Evolutionary conservation across 495 filamentous ascomycete species (phyloP).

Genomic region (Saxispiralis lemnorum): DNA sequence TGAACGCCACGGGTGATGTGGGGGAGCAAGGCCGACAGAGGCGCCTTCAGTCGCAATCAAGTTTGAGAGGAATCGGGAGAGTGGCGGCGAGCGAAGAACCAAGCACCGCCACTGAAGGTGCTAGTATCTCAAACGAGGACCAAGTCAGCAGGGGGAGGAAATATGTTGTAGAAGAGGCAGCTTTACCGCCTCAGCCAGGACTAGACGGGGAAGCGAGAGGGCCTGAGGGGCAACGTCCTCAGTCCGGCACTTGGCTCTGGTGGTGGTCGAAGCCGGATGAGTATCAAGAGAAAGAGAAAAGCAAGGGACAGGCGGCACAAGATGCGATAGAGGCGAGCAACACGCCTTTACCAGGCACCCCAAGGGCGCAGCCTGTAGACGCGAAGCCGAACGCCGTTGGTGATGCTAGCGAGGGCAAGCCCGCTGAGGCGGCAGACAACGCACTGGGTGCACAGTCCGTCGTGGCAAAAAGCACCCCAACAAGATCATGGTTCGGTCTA

Average conservation of each 20-base stretch:
- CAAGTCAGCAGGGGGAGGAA: no score
- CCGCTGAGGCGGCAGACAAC: neutral
- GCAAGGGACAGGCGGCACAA: slow-evolving; percentile 3
- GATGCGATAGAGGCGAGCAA: slow-evolving; percentile 8
- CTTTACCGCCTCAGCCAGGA: slow-evolving; percentile 8
- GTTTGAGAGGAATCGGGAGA: slow-evolving; percentile 1
- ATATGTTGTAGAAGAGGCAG: slow-evolving; percentile 5
- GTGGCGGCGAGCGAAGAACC: neutral
- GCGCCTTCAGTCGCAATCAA: slow-evolving; percentile 7
- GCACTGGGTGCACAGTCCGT: neutral
- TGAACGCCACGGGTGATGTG: slow-evolving; percentile 18
- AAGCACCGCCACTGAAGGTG: neutral
- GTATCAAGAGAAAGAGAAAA: slow-evolving; percentile 14
- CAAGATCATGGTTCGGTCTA: slow-evolving; percentile 23
- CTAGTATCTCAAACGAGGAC: neutral
- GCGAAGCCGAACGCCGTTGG: neutral
- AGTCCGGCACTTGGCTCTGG: slow-evolving; percentile 18
- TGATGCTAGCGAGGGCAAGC: neutral
- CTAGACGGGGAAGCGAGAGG: neutral
- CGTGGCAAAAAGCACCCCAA: neutral
- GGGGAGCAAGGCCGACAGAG: slow-evolving; percentile 5
- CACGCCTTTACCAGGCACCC: slow-evolving; percentile 14
- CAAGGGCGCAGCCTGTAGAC: slow-evolving; percentile 6
- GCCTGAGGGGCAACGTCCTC: neutral
- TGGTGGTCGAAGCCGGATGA: slow-evolving; percentile 28